A percentile compares a stretch with the other conserved stretches of the same genome.
Evolutionary conservation across 2,329 filamentous ascomycete species (phyloP).

Genomic region (Periconia sp.): DNA sequence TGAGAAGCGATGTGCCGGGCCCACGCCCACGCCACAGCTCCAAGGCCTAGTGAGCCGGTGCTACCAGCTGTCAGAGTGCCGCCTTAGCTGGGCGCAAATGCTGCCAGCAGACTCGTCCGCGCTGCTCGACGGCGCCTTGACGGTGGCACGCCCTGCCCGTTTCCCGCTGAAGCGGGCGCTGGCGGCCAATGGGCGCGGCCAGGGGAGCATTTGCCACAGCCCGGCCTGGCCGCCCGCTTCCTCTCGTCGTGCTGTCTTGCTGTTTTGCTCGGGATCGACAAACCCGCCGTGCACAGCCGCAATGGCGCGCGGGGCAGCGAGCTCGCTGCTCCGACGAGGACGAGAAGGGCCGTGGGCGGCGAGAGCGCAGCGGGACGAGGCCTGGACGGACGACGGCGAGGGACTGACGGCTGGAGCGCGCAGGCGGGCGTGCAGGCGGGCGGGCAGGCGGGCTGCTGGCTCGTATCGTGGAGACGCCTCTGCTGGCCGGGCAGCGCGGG

Average conservation of each 20-base stretch:
- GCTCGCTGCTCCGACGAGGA: background rate
- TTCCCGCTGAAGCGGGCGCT: background rate
- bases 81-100: background rate
- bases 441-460: background rate
- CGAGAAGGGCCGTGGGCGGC: background rate
- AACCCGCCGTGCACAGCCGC: conserved; percentile 3
- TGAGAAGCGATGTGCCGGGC: background rate
- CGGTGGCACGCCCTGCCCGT: background rate
- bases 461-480: too few relatives aligned
- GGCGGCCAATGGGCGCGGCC: conserved; percentile 18
- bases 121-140: too few relatives aligned
- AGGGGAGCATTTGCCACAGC: conserved; percentile 26
- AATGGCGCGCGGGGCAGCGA: background rate
- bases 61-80: background rate
- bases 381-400: too few relatives aligned
- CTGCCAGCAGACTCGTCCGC: too few relatives aligned
- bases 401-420: too few relatives aligned
- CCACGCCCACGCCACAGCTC: conserved; percentile 4
- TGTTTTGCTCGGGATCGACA: conserved; percentile 24
- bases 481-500: background rate
- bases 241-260: conserved; percentile 1
- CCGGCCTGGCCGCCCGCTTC: conserved; percentile 29
- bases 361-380: background rate
- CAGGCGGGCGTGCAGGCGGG: background rate
- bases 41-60: background rate